These are phyloP conservation scores for Vaccinium macrocarpon DNA, from an alignment of 148 eudicot genomes.

Conservation along the genomic window DNA sequence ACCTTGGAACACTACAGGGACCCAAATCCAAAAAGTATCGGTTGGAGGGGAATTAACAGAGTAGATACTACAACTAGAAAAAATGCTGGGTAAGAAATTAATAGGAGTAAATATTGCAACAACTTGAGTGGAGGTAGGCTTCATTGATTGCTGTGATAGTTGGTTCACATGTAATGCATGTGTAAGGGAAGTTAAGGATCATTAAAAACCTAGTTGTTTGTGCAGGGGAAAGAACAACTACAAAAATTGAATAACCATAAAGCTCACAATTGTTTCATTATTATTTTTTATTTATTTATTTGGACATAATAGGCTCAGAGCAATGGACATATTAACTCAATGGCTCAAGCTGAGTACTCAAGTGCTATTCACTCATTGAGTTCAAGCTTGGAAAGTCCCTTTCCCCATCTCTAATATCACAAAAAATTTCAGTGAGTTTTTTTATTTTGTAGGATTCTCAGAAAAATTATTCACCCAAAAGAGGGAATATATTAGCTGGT, in stretches of 20 bases:
- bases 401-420: too few relatives aligned
- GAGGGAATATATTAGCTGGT: background rate
- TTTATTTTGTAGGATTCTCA: too few relatives aligned
- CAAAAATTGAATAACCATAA: background rate
- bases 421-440: too few relatives aligned
- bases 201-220: background rate
- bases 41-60: background rate
- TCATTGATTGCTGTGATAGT: background rate
- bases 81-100: background rate
- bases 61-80: background rate
- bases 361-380: too few relatives aligned
- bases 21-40: background rate
- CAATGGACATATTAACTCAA: background rate
- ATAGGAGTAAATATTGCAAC: conserved; percentile 8
- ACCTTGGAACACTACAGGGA: too few relatives aligned
- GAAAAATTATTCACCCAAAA: too few relatives aligned
- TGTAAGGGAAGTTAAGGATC: background rate
- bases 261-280: background rate
- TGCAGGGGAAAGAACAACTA: background rate
- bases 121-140: background rate
- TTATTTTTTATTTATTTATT: background rate
- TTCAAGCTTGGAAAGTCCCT: too few relatives aligned
- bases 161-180: background rate
- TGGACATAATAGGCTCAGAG: background rate
- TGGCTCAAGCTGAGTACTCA: too few relatives aligned